Evolutionary conservation across 257 asterid species (phyloP), one percentile per base, ranked within the genome.

Genomic region (Solanum commersonii): DNA sequence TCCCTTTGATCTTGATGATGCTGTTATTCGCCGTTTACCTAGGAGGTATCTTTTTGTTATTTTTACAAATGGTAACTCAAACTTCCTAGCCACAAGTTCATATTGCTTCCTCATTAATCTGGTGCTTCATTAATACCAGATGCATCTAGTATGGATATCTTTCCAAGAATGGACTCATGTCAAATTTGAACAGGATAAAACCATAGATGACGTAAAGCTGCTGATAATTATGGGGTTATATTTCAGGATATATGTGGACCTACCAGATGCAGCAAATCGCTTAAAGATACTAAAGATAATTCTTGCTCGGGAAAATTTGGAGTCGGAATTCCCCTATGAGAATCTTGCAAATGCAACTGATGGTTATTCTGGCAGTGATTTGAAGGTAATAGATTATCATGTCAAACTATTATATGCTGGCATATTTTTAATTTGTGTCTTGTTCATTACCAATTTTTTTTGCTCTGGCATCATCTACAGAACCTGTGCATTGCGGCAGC

Each of bases 1-100:
- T 67, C 99, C 99, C 74, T 96, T 97, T 92, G 99, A 97, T 91
- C 99, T 97, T 87, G 99, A 97, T 84, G 99, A 97, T 93, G 99
- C 99, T 85, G 99, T 97, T 90, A 96, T 97, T 91, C 99, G 98
- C 42, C 98, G 99, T 86, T 91, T 97, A 88, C 99, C 99, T 20
- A 93, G 99, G 91, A 93, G 99, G 99, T 96, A 77, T 85, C 86
- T 25, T 88, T 87, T 77, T 84, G 60, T 67, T 81, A 6, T 82
- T 2, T 18, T 79, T 25, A 44, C 68, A 82, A 82, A 49, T 49
- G 68, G 11, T 82, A 9, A 11, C 25, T 31, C 67, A 49, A 29
- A 29, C 18, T 81, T 82, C 70, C 44, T 29, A 46, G 27, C 40
- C 29, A 77, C 44, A 29, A 82, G 3, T 82, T 82, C 40, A 49